Percentiles rank a stretch among this genome's conserved stretches.
Conservation (phyloP, 139 green algal genomes). For the Asterochloris sp. region DNA sequence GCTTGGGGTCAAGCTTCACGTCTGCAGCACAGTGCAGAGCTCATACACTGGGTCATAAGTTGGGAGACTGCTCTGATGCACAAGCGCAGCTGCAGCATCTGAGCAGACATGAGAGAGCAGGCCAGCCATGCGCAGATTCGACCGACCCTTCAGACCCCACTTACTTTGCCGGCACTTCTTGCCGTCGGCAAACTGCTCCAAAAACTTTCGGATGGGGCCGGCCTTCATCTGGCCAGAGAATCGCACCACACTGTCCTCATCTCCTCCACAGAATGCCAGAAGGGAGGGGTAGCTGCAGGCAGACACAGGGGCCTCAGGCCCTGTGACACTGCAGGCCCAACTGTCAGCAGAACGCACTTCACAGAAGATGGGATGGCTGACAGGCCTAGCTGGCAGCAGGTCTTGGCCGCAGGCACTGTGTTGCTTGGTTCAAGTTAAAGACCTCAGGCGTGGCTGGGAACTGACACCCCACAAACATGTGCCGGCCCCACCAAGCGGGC, state of each 20-base stretch:
- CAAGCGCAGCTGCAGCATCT: neutral
- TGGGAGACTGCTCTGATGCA: neutral
- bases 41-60: neutral
- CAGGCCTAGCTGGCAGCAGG: too few relatives aligned
- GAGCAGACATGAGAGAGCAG: neutral
- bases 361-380: too few relatives aligned
- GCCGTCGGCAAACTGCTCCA: constrained; percentile 60
- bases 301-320: neutral
- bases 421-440: too few relatives aligned
- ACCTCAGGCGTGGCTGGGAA: too few relatives aligned
- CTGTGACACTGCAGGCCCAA: too few relatives aligned
- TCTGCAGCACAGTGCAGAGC: neutral
- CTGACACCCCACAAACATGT: too few relatives aligned
- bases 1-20: constrained; percentile 46
- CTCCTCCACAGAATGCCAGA: constrained; percentile 73
- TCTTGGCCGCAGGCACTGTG: too few relatives aligned
- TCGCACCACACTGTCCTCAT: constrained; percentile 36
- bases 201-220: constrained; percentile 44
- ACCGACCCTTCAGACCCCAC: neutral
- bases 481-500: too few relatives aligned
- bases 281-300: constrained; percentile 38
- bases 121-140: neutral
- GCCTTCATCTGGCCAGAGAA: constrained; percentile 61
- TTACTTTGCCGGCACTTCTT: constrained; percentile 44
- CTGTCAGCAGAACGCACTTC: too few relatives aligned